phyloP scores from a whole-genome alignment of 1,284 basidiomycete genomes.

The Chalciporus sp. region DNA sequence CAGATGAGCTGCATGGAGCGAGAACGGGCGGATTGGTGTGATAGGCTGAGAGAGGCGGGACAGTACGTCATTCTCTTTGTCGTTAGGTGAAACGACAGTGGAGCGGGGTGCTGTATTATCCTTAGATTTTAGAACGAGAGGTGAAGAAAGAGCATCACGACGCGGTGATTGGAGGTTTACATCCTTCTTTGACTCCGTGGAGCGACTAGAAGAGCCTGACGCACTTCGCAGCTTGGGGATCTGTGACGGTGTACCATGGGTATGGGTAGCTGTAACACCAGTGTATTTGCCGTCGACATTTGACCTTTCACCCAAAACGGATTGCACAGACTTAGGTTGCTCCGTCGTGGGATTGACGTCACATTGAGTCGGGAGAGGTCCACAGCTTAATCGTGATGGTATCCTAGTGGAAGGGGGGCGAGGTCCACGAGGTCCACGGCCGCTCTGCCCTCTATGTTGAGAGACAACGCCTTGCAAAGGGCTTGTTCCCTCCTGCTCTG shows the following conservation, averaged over 20 bases:
- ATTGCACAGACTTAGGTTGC: not conserved
- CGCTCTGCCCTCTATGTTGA: slow-evolving; percentile 20
- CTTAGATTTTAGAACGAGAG: slow-evolving; percentile 6
- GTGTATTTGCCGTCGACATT: slow-evolving; percentile 13
- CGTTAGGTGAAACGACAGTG: not conserved
- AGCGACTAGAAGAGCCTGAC: slow-evolving; percentile 30
- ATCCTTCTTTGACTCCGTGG: slow-evolving; percentile 15
- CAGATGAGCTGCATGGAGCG: slow-evolving; percentile 36
- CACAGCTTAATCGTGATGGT: slow-evolving; percentile 17
- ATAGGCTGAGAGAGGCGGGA: slow-evolving; percentile 35
- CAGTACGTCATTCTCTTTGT: slow-evolving; percentile 29
- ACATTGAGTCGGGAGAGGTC: slow-evolving; percentile 1
- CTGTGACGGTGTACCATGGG: slow-evolving; percentile 24
- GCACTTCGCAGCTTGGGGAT: slow-evolving; percentile 33
- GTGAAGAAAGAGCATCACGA: slow-evolving; percentile 9
- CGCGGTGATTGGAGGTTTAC: not conserved
- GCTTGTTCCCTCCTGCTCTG: slow-evolving; percentile 2
- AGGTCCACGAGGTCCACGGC: slow-evolving; percentile 17
- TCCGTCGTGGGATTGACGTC: slow-evolving; percentile 4
- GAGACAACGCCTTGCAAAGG: not conserved
- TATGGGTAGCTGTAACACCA: slow-evolving; percentile 4
- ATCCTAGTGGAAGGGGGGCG: slow-evolving; percentile 12
- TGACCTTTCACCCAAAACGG: slow-evolving; percentile 18
- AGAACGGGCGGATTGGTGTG: slow-evolving; percentile 31
- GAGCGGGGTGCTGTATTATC: not conserved